Conservation (phyloP, 2,329 filamentous ascomycete species). For the Nigrospora sphaerica region DNA sequence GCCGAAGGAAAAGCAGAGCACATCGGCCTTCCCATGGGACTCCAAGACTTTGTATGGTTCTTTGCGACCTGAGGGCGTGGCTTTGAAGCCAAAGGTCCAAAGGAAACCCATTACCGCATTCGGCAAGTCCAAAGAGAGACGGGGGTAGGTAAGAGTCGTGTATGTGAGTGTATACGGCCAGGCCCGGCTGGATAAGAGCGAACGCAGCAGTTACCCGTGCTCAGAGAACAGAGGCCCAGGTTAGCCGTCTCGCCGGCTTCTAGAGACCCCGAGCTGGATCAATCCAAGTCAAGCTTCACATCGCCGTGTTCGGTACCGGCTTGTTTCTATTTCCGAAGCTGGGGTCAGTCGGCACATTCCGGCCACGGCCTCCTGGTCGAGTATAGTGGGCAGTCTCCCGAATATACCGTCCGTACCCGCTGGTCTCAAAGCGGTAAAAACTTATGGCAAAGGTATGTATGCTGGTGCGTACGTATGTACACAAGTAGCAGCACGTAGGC, state of each 20-base stretch:
- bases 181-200: neutral
- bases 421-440: neutral
- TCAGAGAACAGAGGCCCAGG: no score
- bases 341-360: slow-evolving; percentile 1
- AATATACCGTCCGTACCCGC: no score
- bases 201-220: neutral
- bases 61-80: neutral
- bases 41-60: neutral
- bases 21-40: neutral
- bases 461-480: no score
- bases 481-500: no score
- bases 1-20: neutral
- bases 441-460: no score
- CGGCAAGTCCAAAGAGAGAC: neutral
- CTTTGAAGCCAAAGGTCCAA: neutral
- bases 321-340: slow-evolving; percentile 1
- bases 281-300: neutral
- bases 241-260: no score
- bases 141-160: neutral
- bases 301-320: neutral
- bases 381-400: neutral
- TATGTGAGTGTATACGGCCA: neutral
- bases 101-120: slow-evolving; percentile 1
- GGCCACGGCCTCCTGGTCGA: neutral
- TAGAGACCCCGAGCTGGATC: no score